Evolutionary conservation across 2,329 filamentous ascomycete species (phyloP), one percentile per base, ranked within the genome.

Genomic region (Neoascochyta sp.): DNA sequence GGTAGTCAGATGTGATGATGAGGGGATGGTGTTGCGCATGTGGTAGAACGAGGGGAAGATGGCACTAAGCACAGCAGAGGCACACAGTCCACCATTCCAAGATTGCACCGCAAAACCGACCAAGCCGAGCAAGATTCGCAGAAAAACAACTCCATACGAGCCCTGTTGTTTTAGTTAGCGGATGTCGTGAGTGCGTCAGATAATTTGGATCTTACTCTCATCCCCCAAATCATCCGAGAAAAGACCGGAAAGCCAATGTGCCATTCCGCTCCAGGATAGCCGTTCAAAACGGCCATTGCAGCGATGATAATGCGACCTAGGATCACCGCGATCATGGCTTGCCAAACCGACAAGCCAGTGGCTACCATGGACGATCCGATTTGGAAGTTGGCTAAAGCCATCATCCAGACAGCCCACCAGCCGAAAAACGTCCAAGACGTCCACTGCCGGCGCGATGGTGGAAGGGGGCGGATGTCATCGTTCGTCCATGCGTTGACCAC

Each of bases 401-500:
- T 10, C 7, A 7, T 7, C 30, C 62, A 65, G 32, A 67, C 61
- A 14, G 57, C 54, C 65, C 64, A 68, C 40, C 65, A 66, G 13
- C 45, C 51, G 24, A 65, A 52, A 40, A 57, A 67, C 21, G 58
- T 53, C 48, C 54, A 58, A 31, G 48, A 43, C 5, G 50, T 54
- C 62, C 62, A 67, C 27, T 54, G 59, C 7, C 64, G 54, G 15
- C 65, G 51, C 11, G 43, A 47, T 4, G 64, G 63, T 18, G 64
- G 64, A 8, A 67, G 48, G 12, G 65, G 64, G 17, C 57, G 53
- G 27, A 65, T 61, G 43, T 67, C 64, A 27, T 65, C 54, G 41
- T 67, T 66, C 50, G 62, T 62, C 54, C 55, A 63, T n/a, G n/a
- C n/a, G n/a, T n/a, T n/a, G n/a, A n/a, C n/a, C n/a, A n/a, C n/a